Evolutionary conservation across 129 eudicot species (phyloP), one percentile per base, ranked within the genome.

Genomic region (Silybum marianum): DNA sequence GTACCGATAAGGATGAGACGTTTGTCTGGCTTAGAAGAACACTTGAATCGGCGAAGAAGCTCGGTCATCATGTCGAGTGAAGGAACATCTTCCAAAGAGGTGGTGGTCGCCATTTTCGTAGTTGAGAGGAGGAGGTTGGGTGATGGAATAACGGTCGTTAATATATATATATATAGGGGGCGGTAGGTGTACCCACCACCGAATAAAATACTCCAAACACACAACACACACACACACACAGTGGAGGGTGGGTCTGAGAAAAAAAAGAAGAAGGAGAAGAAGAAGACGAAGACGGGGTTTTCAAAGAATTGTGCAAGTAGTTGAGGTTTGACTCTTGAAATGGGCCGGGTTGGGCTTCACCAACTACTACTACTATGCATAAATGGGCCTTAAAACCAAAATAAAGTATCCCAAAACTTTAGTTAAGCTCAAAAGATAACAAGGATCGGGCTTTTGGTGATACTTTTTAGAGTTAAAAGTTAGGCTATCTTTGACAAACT

Each of bases 1-100:
- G 77, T 86, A 86, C 89, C 89, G 63, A 86, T 82, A 34, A 86
- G 86, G 42, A 86, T 82, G 78, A 86, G 89, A 68, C 89, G 89
- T 71, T 86, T 86, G 74, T 86, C 86, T 54, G 89, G 89, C 22
- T 86, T 86, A 68, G 84, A 78, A 12, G 86, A 78, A 71, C 89
- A 86, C 51, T 82, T 86, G 74, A 86, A 42, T 14, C 89, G 86
- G 18, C 89, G 89, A 68, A 86, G 89, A 40, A 86, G 89, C 74
- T 86, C 89, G 6, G 80, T 72, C 86, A 86, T 77, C 71, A 86
- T 84, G 78, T 86, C 89, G n/a, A 82, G 24, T 14, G 89, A 86
- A 62, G 83, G 73, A 13, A 86, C 82, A 38, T 86, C 89, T 58
- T 86, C 89, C 89, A 86, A 78, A 38, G 82, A 63, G 51, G 69